Evolutionary conservation across 139 green algal genomes (phyloP).

Genomic region (Asterochloris sp.): DNA sequence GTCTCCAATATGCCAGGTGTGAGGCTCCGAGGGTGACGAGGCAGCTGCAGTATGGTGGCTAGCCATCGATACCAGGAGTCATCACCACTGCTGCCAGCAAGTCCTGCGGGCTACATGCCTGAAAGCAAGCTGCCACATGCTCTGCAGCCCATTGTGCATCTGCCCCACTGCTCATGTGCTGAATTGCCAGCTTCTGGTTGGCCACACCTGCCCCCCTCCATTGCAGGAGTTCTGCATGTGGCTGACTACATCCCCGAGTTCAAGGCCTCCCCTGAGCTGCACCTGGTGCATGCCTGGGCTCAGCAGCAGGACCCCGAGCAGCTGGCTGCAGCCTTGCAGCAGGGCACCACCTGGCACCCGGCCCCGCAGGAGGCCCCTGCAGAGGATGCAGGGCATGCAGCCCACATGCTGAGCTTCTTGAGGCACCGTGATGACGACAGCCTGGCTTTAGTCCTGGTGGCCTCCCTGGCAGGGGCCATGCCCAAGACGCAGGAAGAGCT

Average conservation of each 20-base stretch:
- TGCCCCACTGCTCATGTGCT: too few relatives aligned
- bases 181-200: too few relatives aligned
- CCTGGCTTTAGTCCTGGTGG: background rate
- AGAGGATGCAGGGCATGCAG: background rate
- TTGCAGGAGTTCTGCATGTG: conserved; percentile 1
- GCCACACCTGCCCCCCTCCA: background rate
- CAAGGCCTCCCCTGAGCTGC: conserved; percentile 6
- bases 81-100: too few relatives aligned
- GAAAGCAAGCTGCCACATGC: too few relatives aligned
- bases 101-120: too few relatives aligned
- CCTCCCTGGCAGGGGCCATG: background rate
- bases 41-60: too few relatives aligned
- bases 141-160: too few relatives aligned
- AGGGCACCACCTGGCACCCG: background rate
- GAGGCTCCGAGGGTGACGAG: too few relatives aligned
- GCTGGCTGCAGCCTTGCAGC: background rate
- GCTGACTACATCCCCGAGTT: background rate
- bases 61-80: too few relatives aligned
- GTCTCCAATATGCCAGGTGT: background rate
- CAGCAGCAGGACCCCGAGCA: background rate
- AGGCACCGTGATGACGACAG: background rate
- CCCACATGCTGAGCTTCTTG: background rate
- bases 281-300: background rate
- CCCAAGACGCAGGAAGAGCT: background rate
- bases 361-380: too few relatives aligned